phyloP scores from a whole-genome alignment of 768 basidiomycete genomes.

The Tricholoma flavovirens region DNA sequence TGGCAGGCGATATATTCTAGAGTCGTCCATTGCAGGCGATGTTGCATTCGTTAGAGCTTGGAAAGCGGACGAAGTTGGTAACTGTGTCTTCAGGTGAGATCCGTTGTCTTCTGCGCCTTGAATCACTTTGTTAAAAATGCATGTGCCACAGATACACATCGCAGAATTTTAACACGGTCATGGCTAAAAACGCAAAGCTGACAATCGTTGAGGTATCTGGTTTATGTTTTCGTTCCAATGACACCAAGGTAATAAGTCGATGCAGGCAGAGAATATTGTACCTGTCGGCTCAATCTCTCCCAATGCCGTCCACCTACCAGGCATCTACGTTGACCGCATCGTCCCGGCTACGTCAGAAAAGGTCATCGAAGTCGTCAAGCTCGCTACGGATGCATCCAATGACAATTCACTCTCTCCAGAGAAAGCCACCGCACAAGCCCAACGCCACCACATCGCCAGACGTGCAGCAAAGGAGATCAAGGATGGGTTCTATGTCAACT shows the following conservation, averaged over 20 bases:
- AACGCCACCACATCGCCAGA: constrained; percentile 71
- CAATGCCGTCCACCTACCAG: constrained; percentile 75
- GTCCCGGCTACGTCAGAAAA: constrained; percentile 74
- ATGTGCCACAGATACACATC: constrained; percentile 59
- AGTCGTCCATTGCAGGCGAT: constrained; percentile 73
- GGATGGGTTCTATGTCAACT: constrained; percentile 83
- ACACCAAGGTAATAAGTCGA: neutral
- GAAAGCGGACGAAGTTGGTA: constrained; percentile 90
- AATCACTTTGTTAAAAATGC: neutral
- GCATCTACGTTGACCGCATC: constrained; percentile 86
- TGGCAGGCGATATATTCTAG: constrained; percentile 78
- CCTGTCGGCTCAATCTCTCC: constrained; percentile 78
- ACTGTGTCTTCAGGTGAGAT: constrained; percentile 79
- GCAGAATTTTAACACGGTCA: constrained; percentile 81
- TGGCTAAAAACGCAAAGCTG: constrained; percentile 85
- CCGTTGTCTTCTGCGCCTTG: neutral
- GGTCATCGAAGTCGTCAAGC: constrained; percentile 67
- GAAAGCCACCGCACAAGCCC: constrained; percentile 46
- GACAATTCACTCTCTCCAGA: constrained; percentile 34
- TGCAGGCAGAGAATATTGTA: constrained; percentile 83
- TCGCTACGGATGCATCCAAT: constrained; percentile 45
- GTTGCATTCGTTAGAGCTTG: constrained; percentile 85
- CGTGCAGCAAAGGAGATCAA: constrained; percentile 87
- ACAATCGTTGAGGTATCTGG: constrained; percentile 77
- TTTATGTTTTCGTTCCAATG: neutral